Evolutionary conservation across 345 rosid genomes (phyloP).

Genomic region (Dovyalis caffra): DNA sequence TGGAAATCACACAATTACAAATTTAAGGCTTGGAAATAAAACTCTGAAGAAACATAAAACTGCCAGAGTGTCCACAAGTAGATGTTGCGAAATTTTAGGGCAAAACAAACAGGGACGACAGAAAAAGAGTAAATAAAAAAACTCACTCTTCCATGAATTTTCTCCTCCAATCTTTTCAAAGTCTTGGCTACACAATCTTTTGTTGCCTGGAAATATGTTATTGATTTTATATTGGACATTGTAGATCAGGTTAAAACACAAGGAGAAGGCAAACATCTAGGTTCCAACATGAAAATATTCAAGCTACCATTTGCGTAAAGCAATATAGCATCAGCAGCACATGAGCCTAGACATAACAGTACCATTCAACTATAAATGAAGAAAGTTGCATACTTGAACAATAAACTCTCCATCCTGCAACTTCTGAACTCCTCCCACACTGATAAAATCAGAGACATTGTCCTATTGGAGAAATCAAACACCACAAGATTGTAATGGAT

Average conservation of each 20-base stretch:
- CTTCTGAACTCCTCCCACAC: conserved; percentile 95
- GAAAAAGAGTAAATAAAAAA: conserved; percentile 10
- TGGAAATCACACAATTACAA: conserved; percentile 19
- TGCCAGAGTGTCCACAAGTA: background rate
- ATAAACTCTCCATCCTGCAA: conserved; percentile 96
- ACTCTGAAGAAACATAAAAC: conserved; percentile 4
- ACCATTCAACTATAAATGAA: conserved; percentile 4
- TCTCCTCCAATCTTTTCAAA: conserved; percentile 93
- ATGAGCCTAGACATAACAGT: conserved; percentile 2
- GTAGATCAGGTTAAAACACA: conserved; percentile 6
- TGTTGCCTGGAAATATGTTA: conserved; percentile 65
- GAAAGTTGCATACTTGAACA: conserved; percentile 63
- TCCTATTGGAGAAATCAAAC: conserved; percentile 54
- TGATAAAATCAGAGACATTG: conserved; percentile 90
- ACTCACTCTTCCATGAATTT: conserved; percentile 91
- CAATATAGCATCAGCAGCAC: conserved; percentile 3
- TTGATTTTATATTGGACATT: background rate
- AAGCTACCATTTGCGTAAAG: conserved; percentile 7
- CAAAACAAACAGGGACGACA: conserved; percentile 4
- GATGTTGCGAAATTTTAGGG: background rate
- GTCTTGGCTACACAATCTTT: conserved; percentile 98
- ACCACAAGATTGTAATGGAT: conserved; percentile 22
- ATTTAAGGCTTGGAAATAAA: conserved; percentile 7
- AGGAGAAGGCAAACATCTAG: conserved; percentile 20
- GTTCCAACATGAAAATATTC: background rate